A percentile compares a stretch with the other conserved stretches of the same genome.
Evolutionary conservation across 2,329 filamentous ascomycete species (phyloP).

Genomic region (Cercospora janseana): DNA sequence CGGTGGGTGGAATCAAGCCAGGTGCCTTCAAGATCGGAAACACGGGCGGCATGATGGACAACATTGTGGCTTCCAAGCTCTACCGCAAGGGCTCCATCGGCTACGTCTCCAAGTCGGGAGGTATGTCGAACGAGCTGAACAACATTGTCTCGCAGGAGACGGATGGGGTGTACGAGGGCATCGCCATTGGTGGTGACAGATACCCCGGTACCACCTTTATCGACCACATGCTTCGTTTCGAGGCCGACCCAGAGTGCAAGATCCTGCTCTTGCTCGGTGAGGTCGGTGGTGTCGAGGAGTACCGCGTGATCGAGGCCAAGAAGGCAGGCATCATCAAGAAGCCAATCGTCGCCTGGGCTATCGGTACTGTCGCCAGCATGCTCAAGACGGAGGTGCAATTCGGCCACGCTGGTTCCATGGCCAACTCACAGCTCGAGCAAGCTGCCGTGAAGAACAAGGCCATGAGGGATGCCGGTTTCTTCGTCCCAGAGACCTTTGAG

Average conservation of each 20-base stretch:
- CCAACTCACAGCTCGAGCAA: slow-evolving; percentile 99
- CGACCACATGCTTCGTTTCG: slow-evolving; percentile 94
- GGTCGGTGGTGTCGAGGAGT: slow-evolving; percentile 98
- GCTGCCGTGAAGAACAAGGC: slow-evolving; percentile 93
- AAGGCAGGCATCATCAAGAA: slow-evolving; percentile 94
- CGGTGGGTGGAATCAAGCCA: slow-evolving; percentile 98
- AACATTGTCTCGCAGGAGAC: slow-evolving; percentile 97
- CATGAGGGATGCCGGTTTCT: slow-evolving; percentile 92
- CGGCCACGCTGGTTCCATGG: slow-evolving; percentile 95
- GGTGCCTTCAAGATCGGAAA: slow-evolving; percentile 99
- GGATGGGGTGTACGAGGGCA: slow-evolving; percentile 97
- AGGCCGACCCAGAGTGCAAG: slow-evolving; percentile 96
- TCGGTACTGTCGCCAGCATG: slow-evolving; percentile 98
- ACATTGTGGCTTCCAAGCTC: slow-evolving; percentile 99
- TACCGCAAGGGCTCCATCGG: slow-evolving; percentile 98
- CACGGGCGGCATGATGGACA: slow-evolving; percentile 99
- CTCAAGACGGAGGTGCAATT: slow-evolving; percentile 99
- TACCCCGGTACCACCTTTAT: slow-evolving; percentile 99
- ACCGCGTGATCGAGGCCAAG: slow-evolving; percentile 97
- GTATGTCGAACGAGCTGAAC: slow-evolving; percentile 99
- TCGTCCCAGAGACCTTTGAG: slow-evolving; percentile 95
- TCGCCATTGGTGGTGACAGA: slow-evolving; percentile 98
- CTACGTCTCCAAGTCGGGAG: slow-evolving; percentile 99
- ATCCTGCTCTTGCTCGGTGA: slow-evolving; percentile 94
- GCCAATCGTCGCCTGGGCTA: slow-evolving; percentile 98